phyloP scores from a whole-genome alignment of 805 yeast genomes.

The Kodamaea sagamina region DNA sequence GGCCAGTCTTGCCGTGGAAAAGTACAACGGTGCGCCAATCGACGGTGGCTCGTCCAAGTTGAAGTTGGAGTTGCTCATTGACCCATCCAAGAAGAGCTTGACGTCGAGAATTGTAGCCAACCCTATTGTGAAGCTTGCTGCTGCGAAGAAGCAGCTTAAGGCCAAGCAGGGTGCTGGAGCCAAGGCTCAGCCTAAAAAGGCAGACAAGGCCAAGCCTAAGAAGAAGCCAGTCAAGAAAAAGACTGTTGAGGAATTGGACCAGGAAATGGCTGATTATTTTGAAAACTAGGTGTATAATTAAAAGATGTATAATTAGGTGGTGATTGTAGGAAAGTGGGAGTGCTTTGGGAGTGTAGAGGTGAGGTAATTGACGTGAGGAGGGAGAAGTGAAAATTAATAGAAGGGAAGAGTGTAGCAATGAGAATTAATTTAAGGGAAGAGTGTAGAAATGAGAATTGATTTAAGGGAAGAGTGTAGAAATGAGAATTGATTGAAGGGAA shows the following conservation, averaged over 20 bases:
- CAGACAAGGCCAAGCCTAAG: slow-evolving; percentile 20
- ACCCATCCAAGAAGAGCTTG: slow-evolving; percentile 76
- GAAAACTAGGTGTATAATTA: slow-evolving; percentile 27
- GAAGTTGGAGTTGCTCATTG: slow-evolving; percentile 79
- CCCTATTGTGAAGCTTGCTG: slow-evolving; percentile 23
- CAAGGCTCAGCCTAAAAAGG: slow-evolving; percentile 13
- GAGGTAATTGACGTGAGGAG: too few species aligned
- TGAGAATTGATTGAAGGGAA: too few species aligned
- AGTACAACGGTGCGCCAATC: slow-evolving; percentile 90
- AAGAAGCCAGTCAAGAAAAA: slow-evolving; percentile 53
- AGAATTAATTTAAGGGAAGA: too few species aligned
- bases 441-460: too few species aligned
- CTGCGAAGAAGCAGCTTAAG: slow-evolving; percentile 29
- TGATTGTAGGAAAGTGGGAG: too few species aligned
- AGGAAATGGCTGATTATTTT: slow-evolving; percentile 97
- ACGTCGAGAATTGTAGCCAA: slow-evolving; percentile 70
- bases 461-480: too few species aligned
- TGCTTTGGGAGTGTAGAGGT: too few species aligned
- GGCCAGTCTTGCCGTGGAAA: slow-evolving; percentile 78
- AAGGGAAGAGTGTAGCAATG: too few species aligned
- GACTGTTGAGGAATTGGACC: slow-evolving; percentile 91
- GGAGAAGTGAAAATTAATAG: too few species aligned
- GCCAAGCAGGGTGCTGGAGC: slow-evolving; percentile 25
- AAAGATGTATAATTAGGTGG: slow-evolving; percentile 1
- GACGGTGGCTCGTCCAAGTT: slow-evolving; percentile 81